phyloP scores from a whole-genome alignment of 2,329 filamentous ascomycete genomes.

The Trichoderma sp. region DNA sequence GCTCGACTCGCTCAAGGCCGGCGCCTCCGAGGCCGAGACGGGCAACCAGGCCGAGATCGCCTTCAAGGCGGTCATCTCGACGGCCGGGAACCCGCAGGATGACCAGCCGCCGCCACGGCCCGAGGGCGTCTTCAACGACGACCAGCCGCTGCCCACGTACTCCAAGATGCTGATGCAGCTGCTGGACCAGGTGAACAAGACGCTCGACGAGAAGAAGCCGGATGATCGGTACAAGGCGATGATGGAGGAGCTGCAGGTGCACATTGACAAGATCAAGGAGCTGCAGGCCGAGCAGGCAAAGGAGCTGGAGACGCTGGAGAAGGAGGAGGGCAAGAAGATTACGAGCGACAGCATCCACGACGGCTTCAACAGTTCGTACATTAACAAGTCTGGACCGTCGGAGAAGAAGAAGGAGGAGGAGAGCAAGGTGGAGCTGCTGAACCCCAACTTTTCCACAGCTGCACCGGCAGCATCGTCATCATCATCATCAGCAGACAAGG shows the following conservation, averaged over 20 bases:
- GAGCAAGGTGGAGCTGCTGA: slow-evolving; percentile 71
- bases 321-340: slow-evolving; percentile 84
- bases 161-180: slow-evolving; percentile 99
- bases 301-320: slow-evolving; percentile 80
- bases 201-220: slow-evolving; percentile 75
- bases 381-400: slow-evolving; percentile 62
- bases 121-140: slow-evolving; percentile 74
- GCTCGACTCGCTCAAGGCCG: slow-evolving; percentile 71
- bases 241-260: slow-evolving; percentile 73
- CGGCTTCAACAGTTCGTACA: slow-evolving; percentile 85
- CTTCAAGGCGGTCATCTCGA: slow-evolving; percentile 87
- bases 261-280: slow-evolving; percentile 74
- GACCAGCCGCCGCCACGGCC: slow-evolving; percentile 74
- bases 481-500: slow-evolving; percentile 29
- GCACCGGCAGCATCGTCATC: background rate
- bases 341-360: slow-evolving; percentile 88
- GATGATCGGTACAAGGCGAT: slow-evolving; percentile 73
- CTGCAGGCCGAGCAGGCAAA: slow-evolving; percentile 73
- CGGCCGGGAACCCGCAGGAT: slow-evolving; percentile 70
- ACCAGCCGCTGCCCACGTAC: slow-evolving; percentile 77
- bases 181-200: slow-evolving; percentile 86
- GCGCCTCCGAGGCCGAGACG: slow-evolving; percentile 67
- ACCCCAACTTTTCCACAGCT: slow-evolving; percentile 55
- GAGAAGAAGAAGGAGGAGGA: slow-evolving; percentile 54
- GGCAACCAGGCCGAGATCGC: slow-evolving; percentile 77